Evolutionary conservation across 345 rosid species (phyloP), one percentile per base, ranked within the genome.

Genomic region (Syzygium aromaticum): DNA sequence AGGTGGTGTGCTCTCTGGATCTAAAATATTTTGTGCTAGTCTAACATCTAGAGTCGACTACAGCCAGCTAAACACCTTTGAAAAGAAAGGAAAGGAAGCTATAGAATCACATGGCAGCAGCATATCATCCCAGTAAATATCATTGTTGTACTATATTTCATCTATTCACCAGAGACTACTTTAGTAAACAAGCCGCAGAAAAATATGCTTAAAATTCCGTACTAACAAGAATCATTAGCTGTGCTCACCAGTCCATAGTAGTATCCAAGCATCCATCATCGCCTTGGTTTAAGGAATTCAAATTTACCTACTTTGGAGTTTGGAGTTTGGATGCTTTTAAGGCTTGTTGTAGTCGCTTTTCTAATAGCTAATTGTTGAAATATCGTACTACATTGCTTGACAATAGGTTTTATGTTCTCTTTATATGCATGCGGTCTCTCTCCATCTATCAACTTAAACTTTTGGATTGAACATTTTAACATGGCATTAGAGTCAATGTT

Each of bases 361-460:
- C 33, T 61, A 61, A 61, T 61, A n/a, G 2, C 17, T n/a, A 61
- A 61, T 13, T 61, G n/a, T 61, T 61, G 3, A 61, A n/a, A n/a
- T 1, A n/a, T 61, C 13, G 4, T 61, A 0, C 2, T 0, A n/a
- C 33, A 61, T 61, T 0, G n/a, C 33, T 61, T n/a, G 4, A 61
- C 17, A 61, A 61, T 0, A 4, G 33, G 33, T 63, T 21, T 63
- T 28, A 0, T 28, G 16, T 63, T 0, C 0, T 63, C 0, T 63
- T 63, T 28, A 0, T 63, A 28, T 63, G 7, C 13, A 7, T 63
- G 5, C 0, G 0, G 38, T 63, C 67, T 59, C 8, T 6, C 3
- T 59, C 33, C 15, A 56, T 9, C 33, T 2, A 61, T 1, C 15
- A n/a, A 11, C n/a, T 61, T 0, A n/a, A n/a, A 27, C 0, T 61